Base-by-base conservation (phyloP, 2,329 filamentous ascomycete genomes). In the Pyricularia sp. region DNA sequence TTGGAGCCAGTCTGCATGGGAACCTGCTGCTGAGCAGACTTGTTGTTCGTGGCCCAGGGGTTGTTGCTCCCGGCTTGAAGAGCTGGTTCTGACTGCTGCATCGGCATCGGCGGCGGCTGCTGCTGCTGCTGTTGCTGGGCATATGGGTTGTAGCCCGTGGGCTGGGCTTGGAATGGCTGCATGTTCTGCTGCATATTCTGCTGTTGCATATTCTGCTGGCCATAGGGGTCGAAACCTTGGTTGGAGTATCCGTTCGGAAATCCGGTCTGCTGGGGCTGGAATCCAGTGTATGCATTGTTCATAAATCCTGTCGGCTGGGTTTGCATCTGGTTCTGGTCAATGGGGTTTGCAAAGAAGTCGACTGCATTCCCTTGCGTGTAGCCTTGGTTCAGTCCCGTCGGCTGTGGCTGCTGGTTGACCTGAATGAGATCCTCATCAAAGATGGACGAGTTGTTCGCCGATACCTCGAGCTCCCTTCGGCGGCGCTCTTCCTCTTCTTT, bases 361-460 rank as follows among this genome's bases (percentile, higher is more conserved):
- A 99, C 95, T 14, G 93, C 92, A 69, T 91, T 91, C 77, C 97
- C 94, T 80, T 99, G 95, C 81, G 98, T 94, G 76, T 99, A 99
- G 65, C 94, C 94, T 81, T 97, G 94, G 79, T 97, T 98, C 82
- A 93, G 93, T 50, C 93, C 94, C 17, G 94, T 98, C 59, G 87
- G 88, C 79, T 94, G 92, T 50, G 91, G 86, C n/a, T 61, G 58
- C 74, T 93, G 90, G 33, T 73, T 76, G 4, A 83, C 78, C 75
- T 90, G 87, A 28, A 83, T 79, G 6, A 89, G 85, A 50, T 87
- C 86, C 73, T 97, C 92, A 74, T 97, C 94, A 75, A 99, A 98
- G n/a, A 99, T 85, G 25, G 93, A 89, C 65, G 90, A 85, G 25
- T 92, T 90, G 76, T 97, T 97, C 78, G 85, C 66, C 11, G 64